A percentile compares a stretch with the other conserved stretches of the same genome.
These are phyloP conservation scores for Porogramme epimiltina DNA, from an alignment of 1,284 basidiomycete species.

Conservation along the genomic window DNA sequence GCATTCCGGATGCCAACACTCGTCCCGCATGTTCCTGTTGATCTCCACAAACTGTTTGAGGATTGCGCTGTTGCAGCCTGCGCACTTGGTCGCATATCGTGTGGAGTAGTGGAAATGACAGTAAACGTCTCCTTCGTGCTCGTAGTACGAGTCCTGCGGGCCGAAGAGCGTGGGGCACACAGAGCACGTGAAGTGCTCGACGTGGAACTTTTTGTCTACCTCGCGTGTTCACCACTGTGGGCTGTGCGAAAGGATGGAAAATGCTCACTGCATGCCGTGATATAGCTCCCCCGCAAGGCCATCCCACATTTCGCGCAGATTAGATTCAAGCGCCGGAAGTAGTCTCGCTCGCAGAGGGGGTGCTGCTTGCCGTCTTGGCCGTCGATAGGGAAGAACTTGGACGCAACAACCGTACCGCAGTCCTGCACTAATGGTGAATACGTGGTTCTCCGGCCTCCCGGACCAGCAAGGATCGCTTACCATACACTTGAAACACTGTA, in stretches of 20 bases:
- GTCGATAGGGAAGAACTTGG: constrained; percentile 99
- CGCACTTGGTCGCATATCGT: constrained; percentile 97
- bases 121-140: constrained; percentile 95
- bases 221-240: constrained; percentile 16
- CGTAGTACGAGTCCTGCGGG: constrained; percentile 98
- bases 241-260: constrained; percentile 12
- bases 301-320: constrained; percentile 96
- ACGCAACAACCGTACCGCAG: constrained; percentile 94
- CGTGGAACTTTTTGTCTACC: constrained; percentile 96
- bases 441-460: constrained; percentile 9
- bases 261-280: constrained; percentile 97
- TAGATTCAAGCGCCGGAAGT: constrained; percentile 94
- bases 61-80: constrained; percentile 97
- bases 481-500: constrained; percentile 97
- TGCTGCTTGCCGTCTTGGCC: constrained; percentile 83
- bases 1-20: constrained; percentile 99
- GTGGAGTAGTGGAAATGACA: constrained; percentile 99
- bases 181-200: constrained; percentile 99
- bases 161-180: constrained; percentile 96
- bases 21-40: constrained; percentile 96
- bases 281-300: constrained; percentile 96
- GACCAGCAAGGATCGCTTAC: constrained; percentile 47
- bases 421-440: constrained; percentile 58
- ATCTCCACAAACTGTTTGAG: constrained; percentile 99
- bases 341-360: constrained; percentile 97